These are phyloP conservation scores for Neopestalotiopsis rosae DNA, from an alignment of 2,329 filamentous ascomycete genomes.

Conservation along the genomic window DNA sequence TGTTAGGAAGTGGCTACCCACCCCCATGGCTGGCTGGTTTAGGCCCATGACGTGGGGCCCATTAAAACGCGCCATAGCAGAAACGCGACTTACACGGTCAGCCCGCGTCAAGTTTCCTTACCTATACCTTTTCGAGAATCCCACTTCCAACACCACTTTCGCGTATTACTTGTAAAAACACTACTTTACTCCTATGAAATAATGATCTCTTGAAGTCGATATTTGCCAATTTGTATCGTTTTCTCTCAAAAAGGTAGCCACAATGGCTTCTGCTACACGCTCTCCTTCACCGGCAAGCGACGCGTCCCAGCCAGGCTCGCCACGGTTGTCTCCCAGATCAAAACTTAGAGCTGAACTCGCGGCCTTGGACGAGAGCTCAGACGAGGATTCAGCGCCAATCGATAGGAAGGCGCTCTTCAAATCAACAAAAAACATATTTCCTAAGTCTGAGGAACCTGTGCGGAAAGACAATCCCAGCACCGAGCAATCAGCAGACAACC, in stretches of 20 bases:
- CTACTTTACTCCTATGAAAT: slow-evolving; percentile 18
- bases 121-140: slow-evolving; percentile 16
- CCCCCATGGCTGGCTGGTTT: background rate
- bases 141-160: slow-evolving; percentile 18
- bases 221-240: slow-evolving; percentile 19
- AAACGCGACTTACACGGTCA: slow-evolving; percentile 21
- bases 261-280: slow-evolving; percentile 54
- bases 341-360: slow-evolving; percentile 62
- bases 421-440: slow-evolving; percentile 25
- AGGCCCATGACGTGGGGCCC: slow-evolving; percentile 11
- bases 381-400: slow-evolving; percentile 36
- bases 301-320: slow-evolving; percentile 48
- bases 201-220: slow-evolving; percentile 26
- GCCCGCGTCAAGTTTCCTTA: slow-evolving; percentile 15
- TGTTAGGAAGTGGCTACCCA: background rate
- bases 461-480: slow-evolving; percentile 22
- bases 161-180: slow-evolving; percentile 15
- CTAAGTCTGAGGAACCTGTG: slow-evolving; percentile 21
- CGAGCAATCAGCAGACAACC: slow-evolving; percentile 29
- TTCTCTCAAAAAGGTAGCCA: slow-evolving; percentile 22
- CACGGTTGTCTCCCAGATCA: slow-evolving; percentile 55
- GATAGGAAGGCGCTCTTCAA: slow-evolving; percentile 32
- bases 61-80: slow-evolving; percentile 17
- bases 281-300: slow-evolving; percentile 50
- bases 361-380: slow-evolving; percentile 52